A percentile compares a stretch with the other conserved stretches of the same genome.
Evolutionary conservation across 192 early-diverging fungal genomes (phyloP).

Genomic region (Podila minutissima): DNA sequence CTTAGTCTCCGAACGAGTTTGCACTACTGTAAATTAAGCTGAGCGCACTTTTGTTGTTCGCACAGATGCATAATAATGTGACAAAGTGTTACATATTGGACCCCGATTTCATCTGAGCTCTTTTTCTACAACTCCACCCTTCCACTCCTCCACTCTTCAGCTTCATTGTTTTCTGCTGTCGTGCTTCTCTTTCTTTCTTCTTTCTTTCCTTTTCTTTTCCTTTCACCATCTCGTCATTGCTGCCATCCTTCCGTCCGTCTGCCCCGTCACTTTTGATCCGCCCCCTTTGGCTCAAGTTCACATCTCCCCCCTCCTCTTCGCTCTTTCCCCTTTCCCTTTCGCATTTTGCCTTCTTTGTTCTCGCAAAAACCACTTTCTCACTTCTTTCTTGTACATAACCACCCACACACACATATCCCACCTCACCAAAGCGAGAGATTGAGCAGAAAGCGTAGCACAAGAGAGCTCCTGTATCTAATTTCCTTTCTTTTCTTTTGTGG

Average conservation of each 20-base stretch:
- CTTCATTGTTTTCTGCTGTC: background rate
- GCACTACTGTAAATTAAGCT: too few species aligned
- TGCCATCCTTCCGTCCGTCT: background rate
- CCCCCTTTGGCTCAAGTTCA: background rate
- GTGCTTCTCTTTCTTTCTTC: background rate
- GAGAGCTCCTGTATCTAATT: too few species aligned
- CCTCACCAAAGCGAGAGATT: too few species aligned
- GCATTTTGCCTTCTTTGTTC: background rate
- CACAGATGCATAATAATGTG: too few species aligned
- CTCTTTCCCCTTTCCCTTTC: background rate
- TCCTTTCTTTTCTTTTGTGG: background rate
- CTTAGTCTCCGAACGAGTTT: too few species aligned
- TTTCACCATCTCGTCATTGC: background rate
- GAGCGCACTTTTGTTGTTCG: too few species aligned
- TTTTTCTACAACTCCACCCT: background rate
- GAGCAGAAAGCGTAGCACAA: too few species aligned
- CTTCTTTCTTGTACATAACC: background rate
- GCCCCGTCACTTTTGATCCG: background rate
- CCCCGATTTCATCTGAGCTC: background rate
- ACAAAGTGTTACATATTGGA: too few species aligned
- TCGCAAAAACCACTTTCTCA: background rate
- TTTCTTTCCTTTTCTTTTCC: slow-evolving; percentile 2
- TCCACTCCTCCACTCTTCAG: background rate
- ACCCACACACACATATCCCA: background rate
- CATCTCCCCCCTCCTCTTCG: background rate